These are phyloP conservation scores for Phytophthora macrochlamydospora DNA, from an alignment of 352 stramenopile species.

Conservation along the genomic window DNA sequence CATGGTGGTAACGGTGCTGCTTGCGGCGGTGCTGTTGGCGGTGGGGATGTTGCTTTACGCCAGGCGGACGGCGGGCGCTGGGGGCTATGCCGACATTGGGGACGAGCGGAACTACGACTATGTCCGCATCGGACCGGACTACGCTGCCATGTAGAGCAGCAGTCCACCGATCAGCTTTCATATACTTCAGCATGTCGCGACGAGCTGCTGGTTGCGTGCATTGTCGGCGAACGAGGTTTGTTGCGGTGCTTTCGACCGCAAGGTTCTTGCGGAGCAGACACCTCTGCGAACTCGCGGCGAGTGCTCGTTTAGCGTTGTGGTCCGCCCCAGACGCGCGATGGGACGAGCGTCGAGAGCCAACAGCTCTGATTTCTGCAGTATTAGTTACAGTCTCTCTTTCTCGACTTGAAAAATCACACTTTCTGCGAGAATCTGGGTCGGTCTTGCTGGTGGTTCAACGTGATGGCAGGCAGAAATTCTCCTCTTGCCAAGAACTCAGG, in stretches of 20 bases:
- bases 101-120: conserved; percentile 42
- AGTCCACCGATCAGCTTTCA: conserved; percentile 1
- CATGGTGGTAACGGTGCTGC: too few relatives aligned
- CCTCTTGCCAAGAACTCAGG: too few relatives aligned
- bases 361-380: conserved; percentile 21
- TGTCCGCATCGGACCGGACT: conserved; percentile 33
- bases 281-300: conserved; percentile 19
- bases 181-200: neutral
- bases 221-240: neutral
- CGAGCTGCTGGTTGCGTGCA: neutral
- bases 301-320: conserved; percentile 25
- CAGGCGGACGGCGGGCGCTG: conserved; percentile 34
- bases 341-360: neutral
- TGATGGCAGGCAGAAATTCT: too few relatives aligned
- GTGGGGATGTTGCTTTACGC: conserved; percentile 31
- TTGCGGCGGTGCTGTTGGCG: conserved; percentile 19
- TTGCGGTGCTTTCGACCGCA: neutral
- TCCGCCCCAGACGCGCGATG: conserved; percentile 10
- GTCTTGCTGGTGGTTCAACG: too few relatives aligned
- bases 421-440: too few relatives aligned
- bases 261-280: conserved; percentile 6
- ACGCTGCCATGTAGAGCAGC: conserved; percentile 48
- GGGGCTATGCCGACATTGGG: conserved; percentile 47
- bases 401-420: neutral
- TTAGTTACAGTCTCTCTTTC: neutral